A percentile compares a stretch with the other conserved stretches of the same genome.
Conservation (phyloP, 305 asterid genomes). For the Withania somnifera region DNA sequence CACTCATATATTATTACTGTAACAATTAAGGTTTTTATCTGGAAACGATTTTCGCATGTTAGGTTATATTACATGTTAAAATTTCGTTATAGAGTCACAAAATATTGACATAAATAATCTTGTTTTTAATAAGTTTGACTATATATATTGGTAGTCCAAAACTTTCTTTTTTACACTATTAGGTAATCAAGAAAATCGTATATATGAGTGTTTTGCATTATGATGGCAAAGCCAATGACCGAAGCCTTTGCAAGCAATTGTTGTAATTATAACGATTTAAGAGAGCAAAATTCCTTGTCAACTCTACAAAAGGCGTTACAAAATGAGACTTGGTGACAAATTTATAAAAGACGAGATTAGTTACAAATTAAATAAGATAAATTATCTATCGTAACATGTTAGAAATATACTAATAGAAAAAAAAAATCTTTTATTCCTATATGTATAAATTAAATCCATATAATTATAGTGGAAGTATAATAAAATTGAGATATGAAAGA, state of each 20-base stretch:
- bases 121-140: neutral
- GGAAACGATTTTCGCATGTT: too few relatives aligned
- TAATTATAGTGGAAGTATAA: neutral
- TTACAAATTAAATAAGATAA: too few relatives aligned
- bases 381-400: neutral
- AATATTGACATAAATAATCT: neutral
- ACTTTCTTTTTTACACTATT: neutral
- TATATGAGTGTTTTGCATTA: neutral
- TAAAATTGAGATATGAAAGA: slow-evolving; percentile 4
- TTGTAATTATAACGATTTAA: neutral
- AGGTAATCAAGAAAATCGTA: neutral
- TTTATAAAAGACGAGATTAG: neutral
- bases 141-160: neutral
- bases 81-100: neutral
- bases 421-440: neutral
- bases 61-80: too few relatives aligned
- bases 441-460: neutral
- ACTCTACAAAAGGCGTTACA: neutral
- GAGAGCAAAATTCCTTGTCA: neutral
- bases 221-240: neutral
- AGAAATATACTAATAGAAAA: neutral
- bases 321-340: neutral
- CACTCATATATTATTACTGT: too few relatives aligned
- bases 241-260: too few relatives aligned
- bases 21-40: neutral